Evolutionary conservation across 805 yeast species (phyloP).

Genomic region (Yarrowia yakushimensis): DNA sequence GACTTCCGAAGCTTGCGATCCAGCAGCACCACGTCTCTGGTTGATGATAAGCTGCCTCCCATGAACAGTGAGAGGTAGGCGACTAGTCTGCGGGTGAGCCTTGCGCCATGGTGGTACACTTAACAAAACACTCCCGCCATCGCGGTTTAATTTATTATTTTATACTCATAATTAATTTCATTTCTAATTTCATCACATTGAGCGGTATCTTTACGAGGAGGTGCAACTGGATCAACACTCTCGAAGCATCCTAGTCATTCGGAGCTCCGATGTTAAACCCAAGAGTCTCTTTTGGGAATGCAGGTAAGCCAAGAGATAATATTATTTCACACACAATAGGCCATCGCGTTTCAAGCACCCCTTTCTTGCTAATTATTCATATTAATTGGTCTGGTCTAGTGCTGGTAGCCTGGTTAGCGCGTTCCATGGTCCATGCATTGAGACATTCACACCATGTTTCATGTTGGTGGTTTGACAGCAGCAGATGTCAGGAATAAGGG

Average conservation of each 20-base stretch:
- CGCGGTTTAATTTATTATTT: conserved; percentile 12
- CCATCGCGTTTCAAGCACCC: not conserved
- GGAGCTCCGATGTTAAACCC: too few species aligned
- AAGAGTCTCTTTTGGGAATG: too few species aligned
- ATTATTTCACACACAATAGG: too few species aligned
- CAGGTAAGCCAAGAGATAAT: too few species aligned
- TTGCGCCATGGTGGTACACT: not conserved
- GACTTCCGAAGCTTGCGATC: not conserved
- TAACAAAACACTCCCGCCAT: conserved; percentile 8
- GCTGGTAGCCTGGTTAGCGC: not conserved
- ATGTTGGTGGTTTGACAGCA: too few species aligned
- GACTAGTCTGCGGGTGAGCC: not conserved
- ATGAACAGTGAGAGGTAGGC: not conserved
- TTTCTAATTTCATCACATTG: conserved; percentile 2
- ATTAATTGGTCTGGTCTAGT: too few species aligned
- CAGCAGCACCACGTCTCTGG: conserved; percentile 6
- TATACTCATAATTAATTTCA: conserved; percentile 8
- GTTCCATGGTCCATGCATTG: not conserved
- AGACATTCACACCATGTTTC: not conserved
- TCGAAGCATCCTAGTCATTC: too few species aligned
- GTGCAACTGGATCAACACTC: too few species aligned
- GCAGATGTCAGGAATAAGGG: too few species aligned
- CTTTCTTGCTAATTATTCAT: not conserved
- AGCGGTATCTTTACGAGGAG: too few species aligned
- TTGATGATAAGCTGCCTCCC: conserved; percentile 8